Evolutionary conservation across 2,329 filamentous ascomycete genomes (phyloP).

Genomic region (Hysterium pulicare): DNA sequence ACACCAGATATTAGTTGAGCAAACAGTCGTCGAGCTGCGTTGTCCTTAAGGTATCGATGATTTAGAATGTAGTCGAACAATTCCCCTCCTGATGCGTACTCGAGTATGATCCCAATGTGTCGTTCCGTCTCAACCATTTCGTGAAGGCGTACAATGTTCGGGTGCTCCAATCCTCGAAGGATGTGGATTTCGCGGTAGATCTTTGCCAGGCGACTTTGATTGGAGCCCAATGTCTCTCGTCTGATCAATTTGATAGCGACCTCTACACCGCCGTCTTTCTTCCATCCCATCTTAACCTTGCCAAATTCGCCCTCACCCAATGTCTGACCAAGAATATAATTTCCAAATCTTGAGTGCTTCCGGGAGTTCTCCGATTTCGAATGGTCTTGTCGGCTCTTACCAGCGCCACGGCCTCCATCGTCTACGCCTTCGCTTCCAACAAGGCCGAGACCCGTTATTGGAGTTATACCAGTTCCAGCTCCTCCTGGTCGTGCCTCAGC

Average conservation of each 20-base stretch:
- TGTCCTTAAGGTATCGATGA: conserved; percentile 93
- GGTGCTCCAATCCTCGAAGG: conserved; percentile 80
- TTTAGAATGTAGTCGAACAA: conserved; percentile 98
- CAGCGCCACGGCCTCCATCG: conserved; percentile 44
- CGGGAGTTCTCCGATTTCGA: conserved; percentile 48
- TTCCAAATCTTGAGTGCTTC: conserved; percentile 87
- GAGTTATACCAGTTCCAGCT: conserved; percentile 43
- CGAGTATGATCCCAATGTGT: conserved; percentile 96
- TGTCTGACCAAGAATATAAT: conserved; percentile 93
- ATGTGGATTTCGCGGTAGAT: conserved; percentile 97
- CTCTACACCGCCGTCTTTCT: conserved; percentile 84
- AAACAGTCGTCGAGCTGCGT: conserved; percentile 84
- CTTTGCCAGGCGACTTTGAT: conserved; percentile 86
- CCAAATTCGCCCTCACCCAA: conserved; percentile 98
- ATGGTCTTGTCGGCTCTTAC: conserved; percentile 57
- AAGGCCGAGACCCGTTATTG: conserved; percentile 48
- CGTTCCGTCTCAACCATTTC: conserved; percentile 98
- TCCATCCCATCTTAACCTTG: conserved; percentile 98
- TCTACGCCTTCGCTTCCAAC: conserved; percentile 50
- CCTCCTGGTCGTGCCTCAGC: conserved; percentile 54
- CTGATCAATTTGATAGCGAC: conserved; percentile 98
- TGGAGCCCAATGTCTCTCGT: conserved; percentile 81
- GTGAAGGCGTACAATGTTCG: conserved; percentile 93
- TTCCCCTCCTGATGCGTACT: conserved; percentile 96
- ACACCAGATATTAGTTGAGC: conserved; percentile 95